Conservation (phyloP, 768 basidiomycete genomes). For the Butyriboletus loyo region DNA sequence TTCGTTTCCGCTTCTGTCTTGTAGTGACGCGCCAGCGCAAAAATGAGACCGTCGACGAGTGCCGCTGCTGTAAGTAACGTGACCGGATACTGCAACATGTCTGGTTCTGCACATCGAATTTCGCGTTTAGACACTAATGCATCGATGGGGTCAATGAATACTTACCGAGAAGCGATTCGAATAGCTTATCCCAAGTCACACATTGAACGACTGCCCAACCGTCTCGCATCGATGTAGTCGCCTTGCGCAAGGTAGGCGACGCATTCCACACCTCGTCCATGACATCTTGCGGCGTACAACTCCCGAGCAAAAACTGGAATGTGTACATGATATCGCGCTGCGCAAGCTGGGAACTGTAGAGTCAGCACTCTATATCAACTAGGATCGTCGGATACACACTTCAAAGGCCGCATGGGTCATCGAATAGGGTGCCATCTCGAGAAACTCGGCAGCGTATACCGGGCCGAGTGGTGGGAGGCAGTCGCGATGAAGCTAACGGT, state of each 20-base stretch:
- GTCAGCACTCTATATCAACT: background rate
- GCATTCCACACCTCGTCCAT: conserved; percentile 59
- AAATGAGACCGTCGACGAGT: conserved; percentile 43
- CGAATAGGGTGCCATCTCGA: conserved; percentile 46
- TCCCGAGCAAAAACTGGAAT: conserved; percentile 48
- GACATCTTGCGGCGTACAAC: conserved; percentile 48
- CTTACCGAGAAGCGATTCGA: conserved; percentile 39
- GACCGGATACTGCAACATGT: conserved; percentile 50
- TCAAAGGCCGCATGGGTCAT: conserved; percentile 52
- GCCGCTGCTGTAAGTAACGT: conserved; percentile 54
- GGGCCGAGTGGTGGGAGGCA: conserved; percentile 54
- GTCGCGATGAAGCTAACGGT: conserved; percentile 58
- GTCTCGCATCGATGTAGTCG: conserved; percentile 32
- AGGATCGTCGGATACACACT: conserved; percentile 31
- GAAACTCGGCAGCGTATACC: conserved; percentile 49
- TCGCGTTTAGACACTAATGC: background rate
- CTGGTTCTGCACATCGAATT: conserved; percentile 40
- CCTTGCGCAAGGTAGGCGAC: conserved; percentile 47
- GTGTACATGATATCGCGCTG: conserved; percentile 54
- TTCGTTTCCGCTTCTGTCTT: conserved; percentile 26
- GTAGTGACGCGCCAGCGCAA: conserved; percentile 38
- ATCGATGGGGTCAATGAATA: background rate
- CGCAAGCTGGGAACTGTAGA: conserved; percentile 36
- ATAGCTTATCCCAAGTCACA: conserved; percentile 51
- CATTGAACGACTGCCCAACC: conserved; percentile 48